Percentiles rank a stretch among this genome's conserved stretches.
Evolutionary conservation across 495 filamentous ascomycete genomes (phyloP).

Genomic region (Cryomyces minteri): DNA sequence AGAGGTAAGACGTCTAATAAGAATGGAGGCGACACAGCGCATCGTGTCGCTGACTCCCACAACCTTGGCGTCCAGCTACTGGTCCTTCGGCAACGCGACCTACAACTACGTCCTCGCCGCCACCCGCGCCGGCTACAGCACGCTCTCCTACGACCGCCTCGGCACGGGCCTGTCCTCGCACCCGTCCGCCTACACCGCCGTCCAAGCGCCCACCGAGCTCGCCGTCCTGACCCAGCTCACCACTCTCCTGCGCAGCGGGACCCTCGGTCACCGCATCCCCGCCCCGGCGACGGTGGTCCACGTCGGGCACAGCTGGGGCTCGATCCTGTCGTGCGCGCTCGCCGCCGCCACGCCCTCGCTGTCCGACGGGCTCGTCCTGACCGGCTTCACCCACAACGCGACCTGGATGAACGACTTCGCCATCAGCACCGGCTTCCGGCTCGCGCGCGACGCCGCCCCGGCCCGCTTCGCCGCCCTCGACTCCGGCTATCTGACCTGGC

Average conservation of each 20-base stretch:
- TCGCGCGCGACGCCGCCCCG: constrained; percentile 5
- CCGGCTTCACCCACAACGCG: constrained; percentile 1
- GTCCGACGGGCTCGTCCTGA: constrained; percentile 4
- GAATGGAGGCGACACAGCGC: too few species aligned
- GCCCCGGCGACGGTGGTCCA: constrained; percentile 6
- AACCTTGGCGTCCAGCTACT: constrained; percentile 1
- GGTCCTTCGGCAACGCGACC: constrained; percentile 1
- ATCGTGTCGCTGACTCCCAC: too few species aligned
- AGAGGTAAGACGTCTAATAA: neutral
- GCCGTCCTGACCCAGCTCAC: constrained; percentile 6
- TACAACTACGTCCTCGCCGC: constrained; percentile 6
- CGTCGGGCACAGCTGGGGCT: constrained; percentile 8
- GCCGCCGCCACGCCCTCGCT: constrained; percentile 10
- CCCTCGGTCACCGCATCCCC: neutral
- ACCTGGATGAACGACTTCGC: neutral
- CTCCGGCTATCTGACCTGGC: constrained; percentile 5
- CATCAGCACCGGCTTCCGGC: constrained; percentile 1
- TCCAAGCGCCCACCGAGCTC: constrained; percentile 5
- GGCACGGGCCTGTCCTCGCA: constrained; percentile 5
- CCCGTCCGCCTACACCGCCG: constrained; percentile 5
- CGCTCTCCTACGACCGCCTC: constrained; percentile 10
- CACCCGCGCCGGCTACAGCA: constrained; percentile 6
- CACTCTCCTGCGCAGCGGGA: constrained; percentile 5
- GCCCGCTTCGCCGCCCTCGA: constrained; percentile 2
- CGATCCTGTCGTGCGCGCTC: constrained; percentile 5